Evolutionary conservation across 768 basidiomycete species (phyloP), one percentile per base, ranked within the genome.

Genomic region (Termitomyces sp.): DNA sequence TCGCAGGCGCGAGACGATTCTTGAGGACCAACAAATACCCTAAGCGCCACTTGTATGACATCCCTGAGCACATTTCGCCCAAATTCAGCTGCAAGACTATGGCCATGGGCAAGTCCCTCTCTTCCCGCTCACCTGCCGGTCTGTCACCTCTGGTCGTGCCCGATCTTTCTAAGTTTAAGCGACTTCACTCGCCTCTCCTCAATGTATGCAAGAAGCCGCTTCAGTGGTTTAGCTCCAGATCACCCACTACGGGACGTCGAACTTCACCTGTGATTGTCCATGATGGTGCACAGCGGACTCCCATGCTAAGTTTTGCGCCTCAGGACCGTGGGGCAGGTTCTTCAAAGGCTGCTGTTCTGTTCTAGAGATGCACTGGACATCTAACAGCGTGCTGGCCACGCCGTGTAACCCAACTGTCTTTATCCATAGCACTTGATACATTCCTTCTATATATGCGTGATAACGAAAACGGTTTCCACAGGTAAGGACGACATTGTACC

Each of bases 41-140:
- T 8, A 60, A 58, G 36, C 63, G 59, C 1, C 33, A 44, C 12
- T 45, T 66, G 53, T 62, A 66, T 42, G 58, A 64, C 28, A 64
- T 66, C 9, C 61, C 63, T 2, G 63, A 68, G 56, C 44, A 58
- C 33, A 33, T 65, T 18, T 64, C 62, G 38, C 68, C 66, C 9
- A 55, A 49, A 44, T 32, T 56, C 51, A 48, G 45, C 9, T 45
- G 33, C 20, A 63, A 57, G 39, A 42, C 50, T 12, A 24, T 52
- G 11, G 32, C 38, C 18, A 42, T 55, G 15, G 33, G 44, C 44
- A 39, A 50, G 35, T 22, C 51, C 13, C 24, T 28, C 53, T 57
- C 55, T 28, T 44, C 54, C n/a, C 5, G 8, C 20, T 39, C 44
- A 38, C 16, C 33, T 45, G 35, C 7, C 20, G 16, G 57, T 28